Percentiles rank a stretch among this genome's conserved stretches.
Conservation (phyloP, 176 grass and related monocot species). For the Panicum miliaceum region DNA sequence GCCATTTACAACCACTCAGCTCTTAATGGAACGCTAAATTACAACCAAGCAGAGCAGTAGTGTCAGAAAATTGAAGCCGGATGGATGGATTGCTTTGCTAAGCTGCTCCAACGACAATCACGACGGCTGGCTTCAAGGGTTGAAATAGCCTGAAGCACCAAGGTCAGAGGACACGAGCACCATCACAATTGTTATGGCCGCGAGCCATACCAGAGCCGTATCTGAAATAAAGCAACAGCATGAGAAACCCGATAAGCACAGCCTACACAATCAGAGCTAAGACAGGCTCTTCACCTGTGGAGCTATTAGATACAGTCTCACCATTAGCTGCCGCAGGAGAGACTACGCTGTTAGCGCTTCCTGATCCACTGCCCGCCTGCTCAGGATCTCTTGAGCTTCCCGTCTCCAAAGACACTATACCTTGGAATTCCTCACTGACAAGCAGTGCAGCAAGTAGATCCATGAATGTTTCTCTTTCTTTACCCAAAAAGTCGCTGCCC, state of each 20-base stretch:
- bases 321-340: neutral
- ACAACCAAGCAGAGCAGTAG: neutral
- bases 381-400: slow-evolving; percentile 52
- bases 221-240: slow-evolving; percentile 45
- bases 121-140: slow-evolving; percentile 50
- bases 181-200: slow-evolving; percentile 63
- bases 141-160: slow-evolving; percentile 81
- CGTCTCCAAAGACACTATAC: slow-evolving; percentile 79
- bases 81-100: neutral
- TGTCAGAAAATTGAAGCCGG: neutral
- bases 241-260: slow-evolving; percentile 20
- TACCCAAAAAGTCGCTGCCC: slow-evolving; percentile 38
- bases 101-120: neutral
- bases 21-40: neutral
- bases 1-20: neutral
- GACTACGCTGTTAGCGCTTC: neutral
- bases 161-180: slow-evolving; percentile 73
- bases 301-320: slow-evolving; percentile 47
- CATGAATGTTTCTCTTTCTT: slow-evolving; percentile 94
- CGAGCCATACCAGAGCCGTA: slow-evolving; percentile 75
- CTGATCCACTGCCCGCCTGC: slow-evolving; percentile 4
- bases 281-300: slow-evolving; percentile 46
- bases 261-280: neutral
- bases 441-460: slow-evolving; percentile 85
- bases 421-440: slow-evolving; percentile 97